Evolutionary conservation across 2,329 filamentous ascomycete species (phyloP), one percentile per base, ranked within the genome.

Genomic region (Fusarium sp.): DNA sequence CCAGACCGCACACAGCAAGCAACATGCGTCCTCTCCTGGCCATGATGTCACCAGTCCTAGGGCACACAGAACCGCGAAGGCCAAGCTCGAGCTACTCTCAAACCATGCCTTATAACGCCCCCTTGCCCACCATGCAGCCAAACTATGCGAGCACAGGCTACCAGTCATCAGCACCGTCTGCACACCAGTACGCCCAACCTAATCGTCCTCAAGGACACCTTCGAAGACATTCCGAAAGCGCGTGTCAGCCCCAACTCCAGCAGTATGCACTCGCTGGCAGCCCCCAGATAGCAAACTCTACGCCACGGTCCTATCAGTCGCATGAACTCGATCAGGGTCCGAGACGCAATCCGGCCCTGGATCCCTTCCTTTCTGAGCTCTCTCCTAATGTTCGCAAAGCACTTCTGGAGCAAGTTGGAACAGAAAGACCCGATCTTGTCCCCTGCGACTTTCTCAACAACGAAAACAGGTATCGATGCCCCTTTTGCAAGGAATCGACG

Each of bases 401-500:
- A 18, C n/a, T 66, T 18, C 38, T 57, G 16, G 38, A 44, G 15
- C 38, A 45, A 10, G 38, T 60, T 35, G 25, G 38, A 35, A 38
- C 35, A 41, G 37, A 55, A 14, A 25, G 27, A 33, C 18, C 10
- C 14, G 54, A 57, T n/a, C 5, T 57, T 31, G 23, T 33, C n/a
- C 52, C 69, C 5, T n/a, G 39, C 11, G 49, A 60, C 9, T 72
- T 60, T 29, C 39, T 72, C 25, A 69, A 69, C 12, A 29, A 39
- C 3, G 10, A 42, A 9, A 52, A 52, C 18, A 39, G n/a, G 25
- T 60, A 72, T 7, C 18, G 56, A 25, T 72, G 69, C 21, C 63
- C 64, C 3, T 69, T 69, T 29, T 72, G 69, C 37, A 38, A 37
- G 19, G 27, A 42, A 9, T n/a, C 29, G 15, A 57, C 55, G 7